A percentile compares a stretch with the other conserved stretches of the same genome.
Evolutionary conservation across 2,329 filamentous ascomycete species (phyloP).

Genomic region (Diaporthe ampelina): DNA sequence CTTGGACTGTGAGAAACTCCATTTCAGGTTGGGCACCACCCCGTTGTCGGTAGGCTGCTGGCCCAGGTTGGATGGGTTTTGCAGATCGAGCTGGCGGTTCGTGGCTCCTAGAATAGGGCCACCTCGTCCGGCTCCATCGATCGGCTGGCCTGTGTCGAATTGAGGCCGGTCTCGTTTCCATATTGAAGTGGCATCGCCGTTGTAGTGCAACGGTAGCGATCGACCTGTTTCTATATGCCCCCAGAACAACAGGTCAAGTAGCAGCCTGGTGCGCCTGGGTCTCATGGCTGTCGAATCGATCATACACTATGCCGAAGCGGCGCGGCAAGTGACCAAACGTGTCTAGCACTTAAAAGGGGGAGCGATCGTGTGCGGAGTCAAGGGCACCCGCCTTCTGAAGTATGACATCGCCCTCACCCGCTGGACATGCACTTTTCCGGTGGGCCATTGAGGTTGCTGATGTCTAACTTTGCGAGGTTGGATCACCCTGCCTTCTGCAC

Average conservation of each 20-base stretch:
- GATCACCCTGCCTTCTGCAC: neutral
- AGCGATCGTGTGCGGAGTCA: neutral
- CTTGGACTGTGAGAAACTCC: conserved; percentile 78
- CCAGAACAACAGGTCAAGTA: neutral
- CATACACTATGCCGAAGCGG: neutral
- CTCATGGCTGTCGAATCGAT: conserved; percentile 1
- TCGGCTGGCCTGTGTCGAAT: conserved; percentile 68
- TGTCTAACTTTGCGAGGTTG: neutral
- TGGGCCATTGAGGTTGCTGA: neutral
- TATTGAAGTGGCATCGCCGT: neutral
- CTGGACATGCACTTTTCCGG: neutral
- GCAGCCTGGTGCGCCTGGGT: neutral
- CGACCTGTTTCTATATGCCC: neutral
- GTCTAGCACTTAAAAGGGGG: neutral
- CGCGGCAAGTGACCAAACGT: no score
- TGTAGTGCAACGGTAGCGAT: neutral
- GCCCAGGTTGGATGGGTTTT: conserved; percentile 75
- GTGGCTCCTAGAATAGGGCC: conserved; percentile 69
- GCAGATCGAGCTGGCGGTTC: conserved; percentile 70
- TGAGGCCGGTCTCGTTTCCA: conserved; percentile 11
- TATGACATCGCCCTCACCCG: neutral
- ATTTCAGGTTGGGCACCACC: conserved; percentile 75
- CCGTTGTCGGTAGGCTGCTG: conserved; percentile 73
- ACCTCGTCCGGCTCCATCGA: conserved; percentile 70
- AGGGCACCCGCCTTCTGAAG: neutral